Conservation (phyloP, 768 basidiomycete species). For the Panaeolus cyanescens region DNA sequence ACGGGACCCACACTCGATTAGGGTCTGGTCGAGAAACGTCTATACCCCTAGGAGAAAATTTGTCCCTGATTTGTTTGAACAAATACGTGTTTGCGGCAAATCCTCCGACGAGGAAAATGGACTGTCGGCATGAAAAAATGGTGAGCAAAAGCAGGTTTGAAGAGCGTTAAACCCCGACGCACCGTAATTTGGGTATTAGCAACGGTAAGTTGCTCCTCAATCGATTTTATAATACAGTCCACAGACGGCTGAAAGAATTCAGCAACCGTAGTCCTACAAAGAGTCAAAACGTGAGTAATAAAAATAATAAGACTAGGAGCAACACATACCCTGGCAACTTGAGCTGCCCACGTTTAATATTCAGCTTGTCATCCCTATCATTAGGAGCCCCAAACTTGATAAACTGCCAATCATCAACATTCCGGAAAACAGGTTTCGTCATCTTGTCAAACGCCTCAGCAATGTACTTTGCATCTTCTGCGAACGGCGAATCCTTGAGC, state of each 20-base stretch:
- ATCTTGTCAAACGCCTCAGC: constrained; percentile 47
- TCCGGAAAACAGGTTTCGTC: constrained; percentile 46
- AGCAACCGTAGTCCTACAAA: constrained; percentile 20
- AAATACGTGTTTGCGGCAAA: constrained; percentile 53
- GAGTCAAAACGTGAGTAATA: neutral
- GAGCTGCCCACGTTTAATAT: constrained; percentile 48
- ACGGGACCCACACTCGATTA: neutral
- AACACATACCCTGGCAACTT: constrained; percentile 37
- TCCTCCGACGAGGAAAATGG: constrained; percentile 51
- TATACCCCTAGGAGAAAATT: constrained; percentile 34
- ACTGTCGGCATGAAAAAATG: constrained; percentile 13
- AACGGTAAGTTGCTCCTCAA: constrained; percentile 15
- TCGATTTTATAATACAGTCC: constrained; percentile 21
- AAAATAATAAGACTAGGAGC: neutral
- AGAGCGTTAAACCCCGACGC: neutral
- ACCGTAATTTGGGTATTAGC: constrained; percentile 14
- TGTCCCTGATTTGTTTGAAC: constrained; percentile 37
- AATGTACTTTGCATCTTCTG: constrained; percentile 43
- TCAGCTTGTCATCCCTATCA: constrained; percentile 18
- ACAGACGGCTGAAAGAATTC: constrained; percentile 29
- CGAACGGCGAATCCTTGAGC: constrained; percentile 38
- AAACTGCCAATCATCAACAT: constrained; percentile 39
- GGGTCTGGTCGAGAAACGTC: constrained; percentile 42
- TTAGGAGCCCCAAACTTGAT: constrained; percentile 37
- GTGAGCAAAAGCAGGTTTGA: neutral